Evolutionary conservation across 1,139 yeast species (phyloP), one percentile per base, ranked within the genome.

Genomic region (Hemisphaericaspora subhashii): DNA sequence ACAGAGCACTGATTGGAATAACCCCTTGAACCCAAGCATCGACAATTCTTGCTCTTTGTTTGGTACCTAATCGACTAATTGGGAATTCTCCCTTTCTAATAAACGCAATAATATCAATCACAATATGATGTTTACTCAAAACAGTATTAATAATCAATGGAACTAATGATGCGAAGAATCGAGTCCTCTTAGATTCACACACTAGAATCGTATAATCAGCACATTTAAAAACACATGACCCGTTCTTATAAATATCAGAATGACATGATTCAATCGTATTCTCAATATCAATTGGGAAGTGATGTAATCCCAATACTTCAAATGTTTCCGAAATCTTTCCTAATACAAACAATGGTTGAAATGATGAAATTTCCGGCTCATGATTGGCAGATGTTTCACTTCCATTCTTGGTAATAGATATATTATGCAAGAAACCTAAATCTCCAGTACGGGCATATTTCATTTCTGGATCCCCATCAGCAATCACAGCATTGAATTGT

Each of bases 371-470:
- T 23, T 57, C 62, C 11, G 31, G 31, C 4, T 15, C 21, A 5
- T 27, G 8, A 3, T 20, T 27, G 13, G 24, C 18, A 20, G n/a
- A n/a, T n/a, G n/a, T n/a, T n/a, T 21, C 25, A 11, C 21, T 23
- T 16, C 27, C 14, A 37, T 67, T 76, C 46, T 69, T 68, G n/a
- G 75, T 64, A 16, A 72, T 62, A 6, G 74, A 64, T 8, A 86
- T 80, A 23, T 82, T 84, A 55, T 89, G 96, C 43, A 92, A 70
- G 57, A 92, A 92, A 0, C 99, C 99, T 31, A 92, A 68, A 55
- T 92, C 97, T 0, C 98, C 98, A 0, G 98, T 92, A 49, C 98
- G 74, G 44, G 87, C 68, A 58, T 87, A 94, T 3, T 74, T 68
- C 36, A 81, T 66, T 1, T 77, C 77, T 0, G 76, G 70, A 52